Evolutionary conservation across 352 stramenopile species (phyloP).

Genomic region (Pythium brachiatum): DNA sequence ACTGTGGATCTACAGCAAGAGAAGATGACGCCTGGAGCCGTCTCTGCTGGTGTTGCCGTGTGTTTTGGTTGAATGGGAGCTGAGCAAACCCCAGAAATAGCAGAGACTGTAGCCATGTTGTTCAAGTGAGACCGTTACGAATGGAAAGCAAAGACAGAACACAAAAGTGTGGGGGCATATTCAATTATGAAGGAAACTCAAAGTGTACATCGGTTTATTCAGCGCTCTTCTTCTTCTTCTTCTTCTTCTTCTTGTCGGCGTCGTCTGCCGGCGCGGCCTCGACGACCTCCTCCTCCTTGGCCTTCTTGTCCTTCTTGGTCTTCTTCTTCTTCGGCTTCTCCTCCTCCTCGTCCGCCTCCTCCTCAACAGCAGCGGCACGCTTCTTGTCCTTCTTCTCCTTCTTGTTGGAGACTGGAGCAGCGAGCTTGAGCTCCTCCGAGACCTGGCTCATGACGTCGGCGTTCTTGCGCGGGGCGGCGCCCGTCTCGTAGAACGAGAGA

Average conservation of each 20-base stretch:
- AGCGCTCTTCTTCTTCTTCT: constrained; percentile 74
- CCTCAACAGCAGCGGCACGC: constrained; percentile 53
- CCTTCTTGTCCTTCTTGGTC: constrained; percentile 71
- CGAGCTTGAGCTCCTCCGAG: constrained; percentile 85
- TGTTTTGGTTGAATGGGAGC: too few relatives aligned
- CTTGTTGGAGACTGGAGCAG: constrained; percentile 39
- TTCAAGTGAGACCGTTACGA: neutral
- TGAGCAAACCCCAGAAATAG: neutral
- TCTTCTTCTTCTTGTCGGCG: constrained; percentile 68
- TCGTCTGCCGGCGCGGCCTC: constrained; percentile 26
- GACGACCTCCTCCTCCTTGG: constrained; percentile 28
- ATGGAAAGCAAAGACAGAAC: neutral
- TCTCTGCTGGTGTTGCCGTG: too few relatives aligned
- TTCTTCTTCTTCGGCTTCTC: constrained; percentile 76
- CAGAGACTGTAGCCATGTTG: neutral
- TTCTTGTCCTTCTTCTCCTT: constrained; percentile 83
- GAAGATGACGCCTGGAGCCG: neutral
- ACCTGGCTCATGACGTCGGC: constrained; percentile 99
- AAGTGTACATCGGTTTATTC: constrained; percentile 30
- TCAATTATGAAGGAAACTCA: constrained; percentile 11
- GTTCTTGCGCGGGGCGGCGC: constrained; percentile 97
- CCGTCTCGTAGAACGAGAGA: constrained; percentile 99
- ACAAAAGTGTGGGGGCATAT: neutral
- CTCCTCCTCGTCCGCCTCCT: constrained; percentile 63
- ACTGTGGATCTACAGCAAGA: neutral